Evolutionary conservation across 352 stramenopile species (phyloP).

Genomic region (Thraustochytrium striatum): DNA sequence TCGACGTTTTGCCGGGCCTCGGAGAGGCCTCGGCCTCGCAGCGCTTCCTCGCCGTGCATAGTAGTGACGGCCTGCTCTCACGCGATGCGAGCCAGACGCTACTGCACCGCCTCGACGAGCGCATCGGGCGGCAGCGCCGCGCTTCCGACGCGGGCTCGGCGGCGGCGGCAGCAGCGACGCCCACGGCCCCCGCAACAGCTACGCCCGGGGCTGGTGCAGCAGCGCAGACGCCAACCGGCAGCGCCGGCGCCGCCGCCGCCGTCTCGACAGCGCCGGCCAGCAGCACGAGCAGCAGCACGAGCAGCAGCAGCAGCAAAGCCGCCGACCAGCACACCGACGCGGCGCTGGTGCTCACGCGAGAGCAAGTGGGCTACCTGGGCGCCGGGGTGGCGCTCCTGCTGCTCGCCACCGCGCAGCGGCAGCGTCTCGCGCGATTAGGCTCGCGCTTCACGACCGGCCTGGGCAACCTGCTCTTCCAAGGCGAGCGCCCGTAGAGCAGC

Average conservation of each 20-base stretch:
- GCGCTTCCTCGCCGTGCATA: slow-evolving; percentile 29
- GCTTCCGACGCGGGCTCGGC: not conserved
- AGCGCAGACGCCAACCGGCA: not conserved
- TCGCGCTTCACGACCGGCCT: too few relatives aligned
- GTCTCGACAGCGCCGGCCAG: not conserved
- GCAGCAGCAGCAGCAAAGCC: not conserved
- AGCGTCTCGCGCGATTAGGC: too few relatives aligned
- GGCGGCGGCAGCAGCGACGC: not conserved
- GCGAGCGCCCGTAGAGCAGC: too few relatives aligned
- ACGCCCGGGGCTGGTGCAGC: not conserved
- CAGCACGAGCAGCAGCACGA: not conserved
- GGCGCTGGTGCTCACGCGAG: slow-evolving; percentile 1
- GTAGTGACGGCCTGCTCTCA: slow-evolving; percentile 19
- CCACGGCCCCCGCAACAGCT: not conserved
- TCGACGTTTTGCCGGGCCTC: not conserved
- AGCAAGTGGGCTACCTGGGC: too few relatives aligned
- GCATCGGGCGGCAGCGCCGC: not conserved
- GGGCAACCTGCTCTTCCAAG: too few relatives aligned
- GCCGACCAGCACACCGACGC: not conserved
- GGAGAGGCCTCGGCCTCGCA: slow-evolving; percentile 12
- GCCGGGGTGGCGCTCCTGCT: too few relatives aligned
- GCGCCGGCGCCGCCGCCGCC: not conserved
- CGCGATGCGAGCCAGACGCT: slow-evolving; percentile 15
- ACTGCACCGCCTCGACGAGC: slow-evolving; percentile 19
- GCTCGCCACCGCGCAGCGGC: too few relatives aligned